Percentiles rank a stretch among this genome's conserved stretches.
Conservation (phyloP, 257 asterid species). For the Lantana camara region DNA sequence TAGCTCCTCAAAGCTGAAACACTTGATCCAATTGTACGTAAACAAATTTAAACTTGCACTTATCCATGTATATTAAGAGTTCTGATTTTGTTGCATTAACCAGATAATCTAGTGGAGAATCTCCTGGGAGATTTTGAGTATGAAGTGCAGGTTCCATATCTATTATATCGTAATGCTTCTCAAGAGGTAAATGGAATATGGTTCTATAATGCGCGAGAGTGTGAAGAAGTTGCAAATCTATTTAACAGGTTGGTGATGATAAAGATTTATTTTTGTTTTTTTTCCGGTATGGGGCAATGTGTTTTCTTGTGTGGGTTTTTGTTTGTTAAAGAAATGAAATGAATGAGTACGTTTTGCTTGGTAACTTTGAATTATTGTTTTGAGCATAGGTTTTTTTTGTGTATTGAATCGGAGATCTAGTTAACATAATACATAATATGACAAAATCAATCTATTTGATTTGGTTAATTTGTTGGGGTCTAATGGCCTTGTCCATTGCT, state of each 20-base stretch:
- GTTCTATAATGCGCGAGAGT: constrained; percentile 85
- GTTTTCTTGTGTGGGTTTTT: neutral
- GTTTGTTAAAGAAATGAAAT: neutral
- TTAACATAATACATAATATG: neutral
- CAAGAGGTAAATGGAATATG: constrained; percentile 96
- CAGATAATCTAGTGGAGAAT: constrained; percentile 97
- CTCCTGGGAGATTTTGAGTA: constrained; percentile 90
- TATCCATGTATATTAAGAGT: constrained; percentile 12
- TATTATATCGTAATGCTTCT: constrained; percentile 80
- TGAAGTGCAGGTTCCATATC: constrained; percentile 87
- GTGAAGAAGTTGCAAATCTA: constrained; percentile 87
- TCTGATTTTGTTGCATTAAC: constrained; percentile 26
- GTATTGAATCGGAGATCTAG: neutral
- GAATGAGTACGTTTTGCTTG: constrained; percentile 11
- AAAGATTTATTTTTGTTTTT: constrained; percentile 12
- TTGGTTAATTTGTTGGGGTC: neutral
- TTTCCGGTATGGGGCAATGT: neutral
- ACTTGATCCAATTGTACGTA: constrained; percentile 1
- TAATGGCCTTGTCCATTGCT: constrained; percentile 11
- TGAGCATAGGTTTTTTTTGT: constrained; percentile 2
- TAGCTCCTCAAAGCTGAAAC: neutral
- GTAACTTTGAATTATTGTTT: constrained; percentile 1
- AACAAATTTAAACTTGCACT: constrained; percentile 10
- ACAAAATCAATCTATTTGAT: neutral
- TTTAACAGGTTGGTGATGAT: constrained; percentile 61